These are phyloP conservation scores for Heterobasidion annosum DNA, from an alignment of 1,284 basidiomycete genomes.

Conservation along the genomic window DNA sequence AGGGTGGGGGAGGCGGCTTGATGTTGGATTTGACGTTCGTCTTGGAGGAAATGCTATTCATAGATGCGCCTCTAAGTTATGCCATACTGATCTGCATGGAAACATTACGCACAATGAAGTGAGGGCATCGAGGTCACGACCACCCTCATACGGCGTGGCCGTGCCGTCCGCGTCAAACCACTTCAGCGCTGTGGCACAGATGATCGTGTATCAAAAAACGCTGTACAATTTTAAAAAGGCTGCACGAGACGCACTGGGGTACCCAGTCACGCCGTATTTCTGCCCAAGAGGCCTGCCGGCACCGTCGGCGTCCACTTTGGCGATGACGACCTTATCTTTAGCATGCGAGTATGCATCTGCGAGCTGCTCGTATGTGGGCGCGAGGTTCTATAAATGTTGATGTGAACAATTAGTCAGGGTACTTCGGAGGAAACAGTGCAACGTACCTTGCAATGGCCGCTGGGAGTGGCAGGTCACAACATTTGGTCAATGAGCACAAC, in stretches of 20 bases:
- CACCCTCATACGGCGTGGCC: constrained; percentile 66
- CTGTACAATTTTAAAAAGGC: neutral
- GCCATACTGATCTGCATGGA: neutral
- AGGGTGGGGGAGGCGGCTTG: constrained; percentile 76
- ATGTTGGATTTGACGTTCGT: constrained; percentile 79
- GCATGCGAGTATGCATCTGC: constrained; percentile 76
- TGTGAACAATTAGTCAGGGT: constrained; percentile 2
- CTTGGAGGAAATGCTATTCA: constrained; percentile 59
- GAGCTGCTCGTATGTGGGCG: constrained; percentile 82
- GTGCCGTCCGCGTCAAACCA: constrained; percentile 73
- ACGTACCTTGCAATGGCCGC: constrained; percentile 76
- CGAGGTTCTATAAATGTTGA: constrained; percentile 56
- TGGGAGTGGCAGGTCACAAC: constrained; percentile 14
- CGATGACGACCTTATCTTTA: constrained; percentile 80
- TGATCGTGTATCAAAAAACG: neutral
- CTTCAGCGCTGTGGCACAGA: constrained; percentile 59
- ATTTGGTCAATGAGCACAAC: too few species aligned
- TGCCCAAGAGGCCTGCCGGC: constrained; percentile 65
- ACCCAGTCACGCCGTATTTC: constrained; percentile 76
- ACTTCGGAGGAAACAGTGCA: neutral
- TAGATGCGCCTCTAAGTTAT: neutral
- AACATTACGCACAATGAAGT: constrained; percentile 54
- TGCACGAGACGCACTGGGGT: constrained; percentile 59
- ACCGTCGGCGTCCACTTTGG: constrained; percentile 91
- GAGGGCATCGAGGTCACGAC: constrained; percentile 76